These are phyloP conservation scores for Symbiodinium natans DNA, from an alignment of 73 alveolate genomes.

Conservation along the genomic window DNA sequence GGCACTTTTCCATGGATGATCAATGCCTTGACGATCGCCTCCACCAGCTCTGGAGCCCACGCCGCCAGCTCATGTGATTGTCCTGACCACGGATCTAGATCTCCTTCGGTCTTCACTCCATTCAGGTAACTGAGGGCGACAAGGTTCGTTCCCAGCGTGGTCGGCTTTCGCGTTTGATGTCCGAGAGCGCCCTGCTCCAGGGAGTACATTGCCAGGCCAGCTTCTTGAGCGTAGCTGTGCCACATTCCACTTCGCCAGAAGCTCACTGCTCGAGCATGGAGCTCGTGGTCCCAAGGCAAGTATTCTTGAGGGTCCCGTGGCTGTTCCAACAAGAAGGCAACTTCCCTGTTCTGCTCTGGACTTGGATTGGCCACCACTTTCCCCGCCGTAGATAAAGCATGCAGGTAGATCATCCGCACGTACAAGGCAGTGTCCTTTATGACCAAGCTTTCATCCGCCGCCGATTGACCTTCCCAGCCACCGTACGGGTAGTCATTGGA, in stretches of 20 bases:
- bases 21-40: not conserved
- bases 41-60: not conserved
- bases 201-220: not conserved
- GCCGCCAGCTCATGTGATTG: not conserved
- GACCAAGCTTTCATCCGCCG: not conserved
- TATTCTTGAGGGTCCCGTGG: slow-evolving; percentile 7
- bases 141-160: not conserved
- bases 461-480: not conserved
- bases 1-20: not conserved
- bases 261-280: not conserved
- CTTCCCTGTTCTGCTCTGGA: too few relatives aligned
- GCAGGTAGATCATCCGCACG: not conserved
- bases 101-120: not conserved
- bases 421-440: not conserved
- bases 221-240: not conserved
- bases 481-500: not conserved
- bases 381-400: not conserved
- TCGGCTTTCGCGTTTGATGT: not conserved
- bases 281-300: not conserved
- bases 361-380: too few relatives aligned
- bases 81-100: not conserved
- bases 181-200: slow-evolving; percentile 9
- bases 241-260: not conserved
- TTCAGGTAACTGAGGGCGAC: not conserved
- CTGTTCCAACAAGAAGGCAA: not conserved